phyloP scores from a whole-genome alignment of 2,329 filamentous ascomycete species.

The Akanthomyces lecanii region DNA sequence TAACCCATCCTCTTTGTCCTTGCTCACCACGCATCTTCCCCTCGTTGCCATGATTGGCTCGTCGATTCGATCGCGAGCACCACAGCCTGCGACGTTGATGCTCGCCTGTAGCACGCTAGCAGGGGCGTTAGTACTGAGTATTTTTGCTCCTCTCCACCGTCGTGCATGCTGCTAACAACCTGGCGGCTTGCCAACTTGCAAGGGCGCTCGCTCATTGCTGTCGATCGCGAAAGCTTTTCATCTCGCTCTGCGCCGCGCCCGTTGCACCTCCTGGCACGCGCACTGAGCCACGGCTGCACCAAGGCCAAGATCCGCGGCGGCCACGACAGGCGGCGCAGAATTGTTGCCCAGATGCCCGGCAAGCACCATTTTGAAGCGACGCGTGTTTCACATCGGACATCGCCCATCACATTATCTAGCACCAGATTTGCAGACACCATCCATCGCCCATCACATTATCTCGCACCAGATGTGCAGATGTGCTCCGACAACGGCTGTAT shows the following conservation, averaged over 20 bases:
- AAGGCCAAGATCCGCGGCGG: not conserved
- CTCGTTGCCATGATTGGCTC: not conserved
- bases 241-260: slow-evolving; percentile 2
- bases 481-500: not conserved
- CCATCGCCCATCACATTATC: not conserved
- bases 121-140: not conserved
- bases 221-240: slow-evolving; percentile 10
- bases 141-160: slow-evolving; percentile 3
- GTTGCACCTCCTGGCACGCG: not conserved
- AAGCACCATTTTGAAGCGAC: too few relatives aligned
- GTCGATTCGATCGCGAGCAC: slow-evolving; percentile 12
- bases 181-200: not conserved
- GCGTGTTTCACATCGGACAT: not conserved
- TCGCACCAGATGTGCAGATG: too few relatives aligned
- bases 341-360: too few relatives aligned
- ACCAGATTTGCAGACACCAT: not conserved
- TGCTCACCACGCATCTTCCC: not conserved
- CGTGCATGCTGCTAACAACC: not conserved
- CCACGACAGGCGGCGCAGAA: not conserved
- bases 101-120: slow-evolving; percentile 12
- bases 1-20: not conserved
- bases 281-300: not conserved
- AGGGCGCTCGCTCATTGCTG: not conserved
- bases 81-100: slow-evolving; percentile 1
- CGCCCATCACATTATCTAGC: too few relatives aligned